A percentile compares a stretch with the other conserved stretches of the same genome.
Evolutionary conservation across 768 basidiomycete genomes (phyloP).

Genomic region (Rhodotorula graminis): DNA sequence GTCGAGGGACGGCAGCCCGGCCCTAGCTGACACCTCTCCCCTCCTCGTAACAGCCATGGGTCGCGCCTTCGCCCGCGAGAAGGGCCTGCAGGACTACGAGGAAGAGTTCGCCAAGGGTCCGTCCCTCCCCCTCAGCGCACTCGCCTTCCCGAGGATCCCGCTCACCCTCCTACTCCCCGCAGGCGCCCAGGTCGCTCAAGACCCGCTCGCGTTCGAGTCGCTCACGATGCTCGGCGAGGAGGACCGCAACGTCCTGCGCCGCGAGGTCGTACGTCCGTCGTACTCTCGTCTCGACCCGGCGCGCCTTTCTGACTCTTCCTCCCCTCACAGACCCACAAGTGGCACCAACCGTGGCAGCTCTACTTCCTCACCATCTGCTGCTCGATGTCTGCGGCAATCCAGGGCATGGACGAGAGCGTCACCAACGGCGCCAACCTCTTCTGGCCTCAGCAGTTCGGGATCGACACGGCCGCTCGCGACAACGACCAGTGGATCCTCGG

Average conservation of each 20-base stretch:
- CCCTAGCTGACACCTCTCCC: not conserved
- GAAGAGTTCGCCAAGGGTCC: slow-evolving; percentile 59
- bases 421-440: slow-evolving; percentile 46
- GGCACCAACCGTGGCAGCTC: slow-evolving; percentile 49
- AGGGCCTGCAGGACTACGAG: slow-evolving; percentile 47
- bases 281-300: not conserved
- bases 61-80: slow-evolving; percentile 61
- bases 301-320: too few relatives aligned
- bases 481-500: slow-evolving; percentile 46
- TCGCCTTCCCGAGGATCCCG: too few relatives aligned
- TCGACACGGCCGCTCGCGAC: not conserved
- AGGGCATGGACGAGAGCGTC: slow-evolving; percentile 21
- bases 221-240: slow-evolving; percentile 43
- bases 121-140: not conserved
- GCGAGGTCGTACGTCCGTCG: slow-evolving; percentile 11
- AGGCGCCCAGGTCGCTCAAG: slow-evolving; percentile 61
- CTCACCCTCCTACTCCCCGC: too few relatives aligned
- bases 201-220: slow-evolving; percentile 20
- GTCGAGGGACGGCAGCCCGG: too few relatives aligned
- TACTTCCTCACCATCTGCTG: slow-evolving; percentile 37
- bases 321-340: slow-evolving; percentile 45
- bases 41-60: slow-evolving; percentile 62
- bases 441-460: slow-evolving; percentile 53
- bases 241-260: slow-evolving; percentile 43
- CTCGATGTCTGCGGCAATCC: slow-evolving; percentile 38